Conservation (phyloP, 306 rosid genomes). For the peach (Prunus persica) region DNA sequence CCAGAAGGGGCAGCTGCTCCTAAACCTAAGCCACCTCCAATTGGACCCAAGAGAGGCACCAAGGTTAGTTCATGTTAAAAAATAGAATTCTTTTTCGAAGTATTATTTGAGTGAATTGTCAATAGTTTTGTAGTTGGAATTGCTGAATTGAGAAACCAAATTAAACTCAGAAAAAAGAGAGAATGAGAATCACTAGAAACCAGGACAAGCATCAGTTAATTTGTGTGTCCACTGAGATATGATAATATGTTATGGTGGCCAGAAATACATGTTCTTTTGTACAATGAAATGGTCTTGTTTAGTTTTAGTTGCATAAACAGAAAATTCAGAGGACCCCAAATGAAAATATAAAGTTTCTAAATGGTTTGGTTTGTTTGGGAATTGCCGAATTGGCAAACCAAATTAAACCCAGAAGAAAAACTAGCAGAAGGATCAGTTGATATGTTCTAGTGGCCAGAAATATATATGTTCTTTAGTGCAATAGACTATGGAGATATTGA, state of each 20-base stretch:
- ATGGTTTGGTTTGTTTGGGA: no score
- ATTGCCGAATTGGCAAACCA: no score
- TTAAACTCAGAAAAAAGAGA: background rate
- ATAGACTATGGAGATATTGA: background rate
- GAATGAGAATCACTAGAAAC: background rate
- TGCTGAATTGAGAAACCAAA: background rate
- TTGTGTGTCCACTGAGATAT: background rate
- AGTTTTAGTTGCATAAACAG: background rate
- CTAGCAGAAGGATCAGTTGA: no score
- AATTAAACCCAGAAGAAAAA: no score
- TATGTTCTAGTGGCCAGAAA: no score
- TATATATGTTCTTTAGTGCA: no score
- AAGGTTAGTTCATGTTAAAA: slow-evolving; percentile 41
- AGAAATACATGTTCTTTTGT: background rate
- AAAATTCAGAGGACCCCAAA: background rate
- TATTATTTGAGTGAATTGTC: background rate
- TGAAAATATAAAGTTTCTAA: background rate
- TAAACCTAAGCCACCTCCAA: slow-evolving; percentile 81
- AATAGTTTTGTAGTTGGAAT: background rate
- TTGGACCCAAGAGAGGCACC: slow-evolving; percentile 90
- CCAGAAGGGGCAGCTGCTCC: slow-evolving; percentile 34
- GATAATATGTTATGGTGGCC: background rate
- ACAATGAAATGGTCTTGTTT: background rate
- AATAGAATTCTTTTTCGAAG: background rate
- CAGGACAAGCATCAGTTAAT: background rate